Base-by-base conservation (phyloP, 2,329 filamentous ascomycete genomes). In the Sphaerulina musiva region DNA sequence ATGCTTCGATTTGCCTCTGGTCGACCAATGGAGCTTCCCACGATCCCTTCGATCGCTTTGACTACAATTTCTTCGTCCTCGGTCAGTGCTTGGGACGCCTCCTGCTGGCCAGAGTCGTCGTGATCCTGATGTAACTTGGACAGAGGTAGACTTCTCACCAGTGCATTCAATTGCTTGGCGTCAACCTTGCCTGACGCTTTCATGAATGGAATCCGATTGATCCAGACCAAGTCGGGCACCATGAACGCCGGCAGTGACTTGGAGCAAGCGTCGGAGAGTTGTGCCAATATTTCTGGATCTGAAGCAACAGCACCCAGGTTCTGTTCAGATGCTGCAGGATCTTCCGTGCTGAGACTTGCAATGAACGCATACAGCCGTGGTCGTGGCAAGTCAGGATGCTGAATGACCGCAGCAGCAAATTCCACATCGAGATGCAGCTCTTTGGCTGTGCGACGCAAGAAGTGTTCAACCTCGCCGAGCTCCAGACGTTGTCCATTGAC, bases 401-500 rank as follows among this genome's bases (percentile, higher is more conserved):
- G 40, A n/a, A 42, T 42, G 11, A 42, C 40, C 4, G 40, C 40
- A n/a, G 40, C 40, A 42, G 40, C 40, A n/a, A 42, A 42, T 14
- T 42, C 14, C 8, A 42, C 12, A 1, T 17, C 20, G 14, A 17
- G 12, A 14, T 42, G 14, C 40, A 42, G 40, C 40, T 42, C 40
- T 23, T 42, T 17, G 14, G 40, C 40, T 23, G 40, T 42, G 8
- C 20, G 7, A 6, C 40, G 40, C 3, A 42, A 23, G 40, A 42
- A 44, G 57, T 56, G 47, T 54, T 51, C 48, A 7, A 51, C 48
- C 20, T 51, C 48, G 17, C 48, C 48, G n/a, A 51, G 32, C 48
- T 51, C 48, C 6, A 51, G 29, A 20, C 48, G 48, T 31, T 51
- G 48, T 10, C 48, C 48, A 26, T 42, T 44, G 10, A 95, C 75